phyloP scores from a whole-genome alignment of 345 rosid genomes.

The Euphorbia tirucalli region DNA sequence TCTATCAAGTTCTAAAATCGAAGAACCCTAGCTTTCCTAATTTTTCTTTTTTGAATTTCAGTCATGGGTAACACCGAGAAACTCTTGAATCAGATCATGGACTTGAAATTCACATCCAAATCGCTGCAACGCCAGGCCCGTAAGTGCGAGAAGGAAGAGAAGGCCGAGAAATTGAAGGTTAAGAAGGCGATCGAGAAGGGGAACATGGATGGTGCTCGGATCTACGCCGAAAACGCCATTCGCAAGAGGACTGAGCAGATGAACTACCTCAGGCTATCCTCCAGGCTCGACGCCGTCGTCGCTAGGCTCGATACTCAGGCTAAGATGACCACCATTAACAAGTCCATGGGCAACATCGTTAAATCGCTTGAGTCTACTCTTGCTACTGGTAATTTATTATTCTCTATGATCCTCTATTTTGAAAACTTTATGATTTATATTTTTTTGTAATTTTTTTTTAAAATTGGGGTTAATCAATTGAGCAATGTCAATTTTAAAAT shows the following conservation, averaged over 20 bases:
- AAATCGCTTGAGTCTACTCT: slow-evolving; percentile 92
- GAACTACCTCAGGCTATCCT: slow-evolving; percentile 92
- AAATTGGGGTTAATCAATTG: not conserved
- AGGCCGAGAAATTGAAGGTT: slow-evolving; percentile 87
- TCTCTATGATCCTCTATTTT: not conserved
- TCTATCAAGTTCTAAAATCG: not conserved
- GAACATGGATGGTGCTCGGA: slow-evolving; percentile 96
- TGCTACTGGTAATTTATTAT: slow-evolving; percentile 54
- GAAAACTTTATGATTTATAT: not conserved
- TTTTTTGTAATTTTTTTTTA: not conserved
- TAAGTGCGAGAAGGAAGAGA: slow-evolving; percentile 99
- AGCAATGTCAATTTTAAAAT: not conserved
- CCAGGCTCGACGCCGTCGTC: slow-evolving; percentile 93
- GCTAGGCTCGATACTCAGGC: slow-evolving; percentile 95
- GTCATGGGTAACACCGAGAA: slow-evolving; percentile 90
- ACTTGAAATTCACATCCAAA: slow-evolving; percentile 85
- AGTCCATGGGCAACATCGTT: slow-evolving; percentile 83
- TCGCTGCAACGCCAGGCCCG: slow-evolving; percentile 83
- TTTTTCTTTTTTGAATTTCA: not conserved
- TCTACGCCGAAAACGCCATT: slow-evolving; percentile 96
- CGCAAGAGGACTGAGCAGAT: slow-evolving; percentile 96
- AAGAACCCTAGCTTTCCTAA: slow-evolving; percentile 23
- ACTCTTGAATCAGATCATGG: slow-evolving; percentile 93
- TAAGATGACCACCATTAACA: slow-evolving; percentile 85
- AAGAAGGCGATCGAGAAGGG: slow-evolving; percentile 99